Evolutionary conservation across 2,329 filamentous ascomycete genomes (phyloP).

Genomic region (Sporothrix curviconia): DNA sequence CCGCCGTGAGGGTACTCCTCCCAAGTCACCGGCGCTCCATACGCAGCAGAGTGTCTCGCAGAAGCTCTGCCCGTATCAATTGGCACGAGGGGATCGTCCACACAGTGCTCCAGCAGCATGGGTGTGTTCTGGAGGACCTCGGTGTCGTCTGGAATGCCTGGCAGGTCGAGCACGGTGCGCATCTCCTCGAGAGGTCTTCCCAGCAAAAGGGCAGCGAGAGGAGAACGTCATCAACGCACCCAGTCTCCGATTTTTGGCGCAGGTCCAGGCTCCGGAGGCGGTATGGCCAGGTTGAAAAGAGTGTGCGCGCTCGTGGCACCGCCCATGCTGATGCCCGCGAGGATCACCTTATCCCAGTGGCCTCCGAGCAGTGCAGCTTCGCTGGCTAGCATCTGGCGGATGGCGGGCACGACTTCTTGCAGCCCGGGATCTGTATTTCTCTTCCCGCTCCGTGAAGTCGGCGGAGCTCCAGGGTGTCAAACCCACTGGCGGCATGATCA

Average conservation of each 20-base stretch:
- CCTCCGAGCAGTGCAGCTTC: constrained; percentile 26
- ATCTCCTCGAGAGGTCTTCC: constrained; percentile 27
- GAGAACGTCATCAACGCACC: constrained; percentile 33
- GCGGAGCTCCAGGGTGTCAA: constrained; percentile 35
- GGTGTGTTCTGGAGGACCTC: constrained; percentile 34
- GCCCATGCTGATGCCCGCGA: constrained; percentile 42
- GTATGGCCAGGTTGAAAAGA: constrained; percentile 14
- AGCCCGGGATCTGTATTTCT: constrained; percentile 38
- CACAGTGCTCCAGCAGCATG: constrained; percentile 38
- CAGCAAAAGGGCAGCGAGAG: constrained; percentile 31
- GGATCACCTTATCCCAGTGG: constrained; percentile 26
- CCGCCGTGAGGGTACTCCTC: constrained; percentile 36
- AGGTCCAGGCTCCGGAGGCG: not conserved
- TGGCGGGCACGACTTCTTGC: constrained; percentile 29
- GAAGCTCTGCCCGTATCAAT: constrained; percentile 29
- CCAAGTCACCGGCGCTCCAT: constrained; percentile 35
- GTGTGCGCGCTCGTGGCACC: constrained; percentile 25
- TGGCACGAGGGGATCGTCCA: constrained; percentile 36
- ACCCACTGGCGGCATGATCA: constrained; percentile 34
- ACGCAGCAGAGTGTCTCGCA: constrained; percentile 30
- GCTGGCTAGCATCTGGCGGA: constrained; percentile 28
- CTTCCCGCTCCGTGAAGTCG: constrained; percentile 34
- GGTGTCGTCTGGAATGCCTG: constrained; percentile 16
- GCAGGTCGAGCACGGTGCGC: constrained; percentile 25
- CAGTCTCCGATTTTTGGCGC: constrained; percentile 6